Conservation (phyloP, 768 basidiomycete species). For the Tylopilus cervinicoccineus region DNA sequence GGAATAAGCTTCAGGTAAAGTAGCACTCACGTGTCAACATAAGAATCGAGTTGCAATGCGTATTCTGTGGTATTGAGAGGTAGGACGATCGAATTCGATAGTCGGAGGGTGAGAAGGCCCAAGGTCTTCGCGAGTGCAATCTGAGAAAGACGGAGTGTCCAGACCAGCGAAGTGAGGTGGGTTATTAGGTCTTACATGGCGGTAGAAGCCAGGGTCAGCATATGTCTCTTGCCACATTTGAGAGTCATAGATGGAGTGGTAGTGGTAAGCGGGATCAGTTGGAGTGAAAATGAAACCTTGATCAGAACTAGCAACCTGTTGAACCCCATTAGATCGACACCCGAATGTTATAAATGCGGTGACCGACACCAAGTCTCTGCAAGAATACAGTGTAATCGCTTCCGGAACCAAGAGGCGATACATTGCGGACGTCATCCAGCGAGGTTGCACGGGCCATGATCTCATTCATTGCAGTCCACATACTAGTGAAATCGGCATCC, state of each 20-base stretch:
- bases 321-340: neutral
- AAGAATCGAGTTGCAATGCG: constrained; percentile 54
- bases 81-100: constrained; percentile 57
- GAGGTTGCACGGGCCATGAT: constrained; percentile 9
- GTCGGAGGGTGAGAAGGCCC: constrained; percentile 54
- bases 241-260: constrained; percentile 70
- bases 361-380: constrained; percentile 63
- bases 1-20: constrained; percentile 22
- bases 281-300: constrained; percentile 29
- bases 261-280: constrained; percentile 66
- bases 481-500: constrained; percentile 40
- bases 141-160: constrained; percentile 28
- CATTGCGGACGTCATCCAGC: constrained; percentile 35
- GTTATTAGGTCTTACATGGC: constrained; percentile 47
- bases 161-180: neutral
- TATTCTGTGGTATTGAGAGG: constrained; percentile 79
- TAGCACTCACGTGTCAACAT: constrained; percentile 53
- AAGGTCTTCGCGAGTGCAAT: constrained; percentile 62
- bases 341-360: neutral
- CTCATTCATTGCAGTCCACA: constrained; percentile 37
- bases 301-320: constrained; percentile 33
- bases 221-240: constrained; percentile 69
- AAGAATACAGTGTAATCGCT: constrained; percentile 92
- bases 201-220: constrained; percentile 70
- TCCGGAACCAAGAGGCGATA: constrained; percentile 69